Evolutionary conservation across 1,284 basidiomycete species (phyloP).

Genomic region (Papiliotrema flavescens): DNA sequence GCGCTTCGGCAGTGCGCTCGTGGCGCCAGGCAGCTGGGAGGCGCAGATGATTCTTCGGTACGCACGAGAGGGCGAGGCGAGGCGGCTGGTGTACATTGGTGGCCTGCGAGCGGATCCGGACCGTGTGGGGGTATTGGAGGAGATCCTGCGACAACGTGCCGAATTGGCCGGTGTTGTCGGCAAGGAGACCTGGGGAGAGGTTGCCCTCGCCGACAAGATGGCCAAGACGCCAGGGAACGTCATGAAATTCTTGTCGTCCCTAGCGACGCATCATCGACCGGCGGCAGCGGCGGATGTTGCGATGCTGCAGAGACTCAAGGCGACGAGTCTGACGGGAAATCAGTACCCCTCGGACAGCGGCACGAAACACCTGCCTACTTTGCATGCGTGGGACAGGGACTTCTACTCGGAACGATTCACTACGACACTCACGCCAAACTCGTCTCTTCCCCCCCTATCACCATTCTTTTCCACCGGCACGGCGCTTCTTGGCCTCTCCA

Average conservation of each 20-base stretch:
- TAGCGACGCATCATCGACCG: slow-evolving; percentile 71
- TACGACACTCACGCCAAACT: slow-evolving; percentile 58
- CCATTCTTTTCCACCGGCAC: slow-evolving; percentile 72
- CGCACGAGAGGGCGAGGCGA: slow-evolving; percentile 74
- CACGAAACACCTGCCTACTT: slow-evolving; percentile 55
- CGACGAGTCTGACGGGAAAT: slow-evolving; percentile 57
- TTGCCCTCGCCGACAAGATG: slow-evolving; percentile 90
- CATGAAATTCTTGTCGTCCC: slow-evolving; percentile 70
- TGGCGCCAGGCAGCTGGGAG: slow-evolving; percentile 79
- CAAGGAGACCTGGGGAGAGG: slow-evolving; percentile 73
- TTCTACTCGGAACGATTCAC: slow-evolving; percentile 58
- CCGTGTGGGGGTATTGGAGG: slow-evolving; percentile 61
- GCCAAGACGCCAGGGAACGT: slow-evolving; percentile 89
- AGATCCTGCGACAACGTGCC: slow-evolving; percentile 68
- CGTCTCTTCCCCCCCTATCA: slow-evolving; percentile 61
- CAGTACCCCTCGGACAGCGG: slow-evolving; percentile 11
- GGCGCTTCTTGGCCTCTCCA: slow-evolving; percentile 79
- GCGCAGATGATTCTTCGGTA: slow-evolving; percentile 89
- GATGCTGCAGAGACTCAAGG: slow-evolving; percentile 69
- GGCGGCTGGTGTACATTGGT: slow-evolving; percentile 74
- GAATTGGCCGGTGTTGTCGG: slow-evolving; percentile 78
- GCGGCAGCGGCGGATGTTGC: slow-evolving; percentile 69
- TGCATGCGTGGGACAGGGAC: slow-evolving; percentile 91
- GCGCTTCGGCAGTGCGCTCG: slow-evolving; percentile 54
- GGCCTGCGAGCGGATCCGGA: slow-evolving; percentile 55